Conservation (phyloP, 2,329 filamentous ascomycete species). For the Claviceps purpurea region DNA sequence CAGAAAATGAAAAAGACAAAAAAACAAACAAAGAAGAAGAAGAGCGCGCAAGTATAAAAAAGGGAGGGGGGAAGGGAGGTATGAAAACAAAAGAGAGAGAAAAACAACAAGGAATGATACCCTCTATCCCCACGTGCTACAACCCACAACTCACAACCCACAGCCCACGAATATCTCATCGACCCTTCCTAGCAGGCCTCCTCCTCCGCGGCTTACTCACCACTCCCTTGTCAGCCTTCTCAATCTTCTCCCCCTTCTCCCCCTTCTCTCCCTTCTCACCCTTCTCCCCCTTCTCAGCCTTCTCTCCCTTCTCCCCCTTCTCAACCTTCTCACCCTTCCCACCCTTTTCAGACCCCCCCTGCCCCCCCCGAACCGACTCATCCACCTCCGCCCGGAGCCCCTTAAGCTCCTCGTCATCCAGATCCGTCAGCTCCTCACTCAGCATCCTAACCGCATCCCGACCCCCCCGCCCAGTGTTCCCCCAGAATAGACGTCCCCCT, state of each 20-base stretch:
- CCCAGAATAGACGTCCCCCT: conserved; percentile 66
- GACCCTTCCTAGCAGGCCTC: conserved; percentile 22
- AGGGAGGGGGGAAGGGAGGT: too few species aligned
- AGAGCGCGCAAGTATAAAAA: too few species aligned
- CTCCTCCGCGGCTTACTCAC: conserved; percentile 18
- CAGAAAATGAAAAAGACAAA: background rate
- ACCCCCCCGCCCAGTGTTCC: conserved; percentile 48
- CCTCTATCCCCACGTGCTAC: too few species aligned
- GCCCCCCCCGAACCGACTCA: conserved; percentile 16
- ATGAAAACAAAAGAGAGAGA: too few species aligned
- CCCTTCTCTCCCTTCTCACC: too few species aligned
- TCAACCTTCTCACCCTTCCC: too few species aligned
- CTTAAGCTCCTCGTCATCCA: conserved; percentile 81
- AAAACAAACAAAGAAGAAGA: background rate
- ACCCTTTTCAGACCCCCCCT: too few species aligned
- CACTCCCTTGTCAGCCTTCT: conserved; percentile 4
- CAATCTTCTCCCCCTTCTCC: too few species aligned
- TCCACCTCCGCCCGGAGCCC: conserved; percentile 47
- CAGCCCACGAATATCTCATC: conserved; percentile 4
- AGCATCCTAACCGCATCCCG: conserved; percentile 53
- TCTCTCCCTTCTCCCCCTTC: too few species aligned
- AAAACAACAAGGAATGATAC: too few species aligned
- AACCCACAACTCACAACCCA: too few species aligned
- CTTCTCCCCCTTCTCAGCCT: too few species aligned
- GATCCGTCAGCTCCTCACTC: conserved; percentile 80